Base-by-base conservation (phyloP, 306 rosid genomes). In the Nissolia schottii region DNA sequence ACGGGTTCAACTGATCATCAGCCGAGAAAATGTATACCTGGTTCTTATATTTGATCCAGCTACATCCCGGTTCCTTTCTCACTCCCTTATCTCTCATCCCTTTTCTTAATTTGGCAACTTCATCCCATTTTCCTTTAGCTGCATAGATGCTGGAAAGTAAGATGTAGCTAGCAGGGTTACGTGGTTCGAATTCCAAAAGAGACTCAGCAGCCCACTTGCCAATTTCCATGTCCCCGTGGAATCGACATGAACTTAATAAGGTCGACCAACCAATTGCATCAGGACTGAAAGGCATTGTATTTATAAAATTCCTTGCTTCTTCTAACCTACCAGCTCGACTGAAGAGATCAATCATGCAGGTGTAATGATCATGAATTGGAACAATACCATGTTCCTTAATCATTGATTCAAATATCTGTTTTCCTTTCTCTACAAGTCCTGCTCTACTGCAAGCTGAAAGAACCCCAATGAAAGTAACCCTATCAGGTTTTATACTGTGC, bases 381-480 rank as follows among this genome's bases (percentile, higher is more conserved):
- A 70, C 60, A 22, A 93, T 93, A 67, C 88, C 77, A 74, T 90
- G 89, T 76, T 88, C 89, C 53, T 65, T 80, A 69, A 73, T 59
- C 97, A 93, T 93, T 41, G 87, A 88, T 37, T 89, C 75, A 12
- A 90, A 90, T 58, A 88, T 87, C 7, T 71, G 81, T 38, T 67
- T 75, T 49, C 98, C 98, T 71, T 83, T 93, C 41, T 90, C 97
- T 71, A 93, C 92, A 6, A 93, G 68, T 41, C 98, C 97, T 34
- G 97, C 93, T 83, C 97, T 84, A 80, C 98, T 87, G 80, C 96
- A 93, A 79, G 97, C 97, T 53, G 97, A 90, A 74, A 93, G 88
- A 79, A 90, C 97, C 59, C 97, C 98, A 25, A 90, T 87, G 80
- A 90, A 90, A 27, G 98, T 93, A 81, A 93, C 87, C 53, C 82